These are phyloP conservation scores for Acer yangbiense DNA, from an alignment of 345 rosid genomes.

Conservation along the genomic window DNA sequence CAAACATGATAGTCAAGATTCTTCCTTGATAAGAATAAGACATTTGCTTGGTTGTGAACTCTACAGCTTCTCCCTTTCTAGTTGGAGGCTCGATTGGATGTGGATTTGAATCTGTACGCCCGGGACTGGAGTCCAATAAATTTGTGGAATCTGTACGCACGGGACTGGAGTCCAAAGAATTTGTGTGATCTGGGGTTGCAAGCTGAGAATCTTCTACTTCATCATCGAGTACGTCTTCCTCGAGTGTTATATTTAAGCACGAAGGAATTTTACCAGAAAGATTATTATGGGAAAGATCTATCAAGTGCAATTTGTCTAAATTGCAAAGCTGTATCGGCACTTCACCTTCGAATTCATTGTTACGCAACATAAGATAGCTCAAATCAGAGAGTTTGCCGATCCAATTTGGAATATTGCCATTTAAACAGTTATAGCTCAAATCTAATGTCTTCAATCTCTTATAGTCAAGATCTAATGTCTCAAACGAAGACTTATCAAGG, in stretches of 20 bases:
- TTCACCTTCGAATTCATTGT: neutral
- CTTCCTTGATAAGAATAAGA: too few relatives aligned
- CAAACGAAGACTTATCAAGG: neutral
- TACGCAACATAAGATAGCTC: constrained; percentile 1
- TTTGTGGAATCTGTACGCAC: neutral
- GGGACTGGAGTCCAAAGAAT: neutral
- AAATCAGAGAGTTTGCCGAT: neutral
- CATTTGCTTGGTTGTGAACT: too few relatives aligned
- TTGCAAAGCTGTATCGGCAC: neutral
- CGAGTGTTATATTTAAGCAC: neutral
- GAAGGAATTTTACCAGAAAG: constrained; percentile 13
- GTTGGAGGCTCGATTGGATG: too few relatives aligned
- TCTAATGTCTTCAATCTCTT: neutral
- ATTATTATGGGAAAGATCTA: constrained; percentile 18
- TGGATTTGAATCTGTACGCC: too few relatives aligned
- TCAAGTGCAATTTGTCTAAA: neutral
- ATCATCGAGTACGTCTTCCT: too few relatives aligned
- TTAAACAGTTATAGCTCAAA: neutral
- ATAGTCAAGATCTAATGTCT: neutral
- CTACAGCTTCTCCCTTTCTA: too few relatives aligned
- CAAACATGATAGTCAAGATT: too few relatives aligned
- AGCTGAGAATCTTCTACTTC: neutral
- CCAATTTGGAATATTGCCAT: neutral
- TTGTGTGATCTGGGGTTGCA: neutral
- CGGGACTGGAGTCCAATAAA: too few relatives aligned